phyloP scores from a whole-genome alignment of 2,329 filamentous ascomycete genomes.

The Verruconis gallopava region DNA sequence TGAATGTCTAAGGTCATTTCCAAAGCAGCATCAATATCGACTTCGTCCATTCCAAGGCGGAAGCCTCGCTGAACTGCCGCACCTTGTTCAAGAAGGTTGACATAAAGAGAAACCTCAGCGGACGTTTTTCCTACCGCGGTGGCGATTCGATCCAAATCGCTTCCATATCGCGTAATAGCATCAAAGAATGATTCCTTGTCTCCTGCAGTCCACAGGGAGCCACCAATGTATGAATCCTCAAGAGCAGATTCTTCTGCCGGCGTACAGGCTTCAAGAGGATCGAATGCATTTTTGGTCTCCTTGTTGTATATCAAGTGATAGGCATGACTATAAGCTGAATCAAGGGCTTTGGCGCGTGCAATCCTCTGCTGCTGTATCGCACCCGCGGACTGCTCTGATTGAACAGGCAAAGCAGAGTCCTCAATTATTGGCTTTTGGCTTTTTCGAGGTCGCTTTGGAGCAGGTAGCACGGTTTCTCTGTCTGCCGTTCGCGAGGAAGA shows the following conservation, averaged over 20 bases:
- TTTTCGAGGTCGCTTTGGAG: too few species aligned
- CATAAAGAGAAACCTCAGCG: constrained; percentile 59
- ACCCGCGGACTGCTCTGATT: too few species aligned
- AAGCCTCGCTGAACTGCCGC: constrained; percentile 28
- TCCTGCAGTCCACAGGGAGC: constrained; percentile 51
- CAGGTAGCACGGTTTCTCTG: too few species aligned
- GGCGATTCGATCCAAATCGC: constrained; percentile 51
- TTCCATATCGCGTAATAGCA: constrained; percentile 50
- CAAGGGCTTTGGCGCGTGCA: too few species aligned
- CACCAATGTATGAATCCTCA: constrained; percentile 48
- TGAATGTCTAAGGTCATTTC: constrained; percentile 59
- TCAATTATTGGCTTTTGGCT: too few species aligned
- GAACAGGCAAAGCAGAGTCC: too few species aligned
- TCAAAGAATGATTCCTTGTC: constrained; percentile 65
- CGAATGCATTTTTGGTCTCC: too few species aligned
- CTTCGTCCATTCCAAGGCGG: constrained; percentile 22
- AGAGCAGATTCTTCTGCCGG: constrained; percentile 3
- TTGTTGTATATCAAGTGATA: too few species aligned
- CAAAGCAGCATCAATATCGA: constrained; percentile 42
- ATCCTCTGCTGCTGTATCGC: too few species aligned
- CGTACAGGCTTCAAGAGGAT: too few species aligned
- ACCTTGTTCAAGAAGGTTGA: constrained; percentile 46
- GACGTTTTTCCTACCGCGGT: constrained; percentile 55
- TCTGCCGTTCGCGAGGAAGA: too few species aligned
- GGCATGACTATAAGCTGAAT: too few species aligned